These are phyloP conservation scores for Melampsora larici-populina DNA, from an alignment of 1,284 basidiomycete species.

Conservation along the genomic window DNA sequence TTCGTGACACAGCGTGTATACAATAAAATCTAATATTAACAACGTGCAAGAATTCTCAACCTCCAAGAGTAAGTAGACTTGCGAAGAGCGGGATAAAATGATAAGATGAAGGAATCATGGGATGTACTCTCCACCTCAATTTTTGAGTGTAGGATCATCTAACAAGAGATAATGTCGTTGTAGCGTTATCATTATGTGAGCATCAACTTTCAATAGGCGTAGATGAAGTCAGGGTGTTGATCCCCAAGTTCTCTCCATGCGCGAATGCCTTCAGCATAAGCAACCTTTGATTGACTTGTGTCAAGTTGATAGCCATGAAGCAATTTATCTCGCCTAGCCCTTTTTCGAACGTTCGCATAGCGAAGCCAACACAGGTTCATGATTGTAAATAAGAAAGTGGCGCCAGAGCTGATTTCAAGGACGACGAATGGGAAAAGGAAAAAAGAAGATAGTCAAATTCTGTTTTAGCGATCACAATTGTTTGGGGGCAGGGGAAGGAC, in stretches of 20 bases:
- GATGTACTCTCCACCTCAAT: too few species aligned
- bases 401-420: background rate
- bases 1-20: too few species aligned
- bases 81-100: too few species aligned
- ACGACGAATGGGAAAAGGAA: background rate
- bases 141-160: too few species aligned
- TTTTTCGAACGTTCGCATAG: constrained; percentile 15
- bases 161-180: too few species aligned
- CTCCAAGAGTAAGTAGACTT: too few species aligned
- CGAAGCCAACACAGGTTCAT: constrained; percentile 25
- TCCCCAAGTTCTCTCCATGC: constrained; percentile 32
- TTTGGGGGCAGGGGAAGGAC: background rate
- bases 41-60: too few species aligned
- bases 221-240: constrained; percentile 34
- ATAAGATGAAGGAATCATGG: too few species aligned
- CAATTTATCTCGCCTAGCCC: background rate
- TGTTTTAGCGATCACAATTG: too few species aligned
- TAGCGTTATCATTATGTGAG: too few species aligned
- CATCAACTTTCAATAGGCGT: constrained; percentile 18
- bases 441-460: background rate
- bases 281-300: background rate
- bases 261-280: too few species aligned
- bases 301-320: constrained; percentile 12
- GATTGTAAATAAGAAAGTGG: background rate
- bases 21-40: too few species aligned